phyloP scores from a whole-genome alignment of 306 rosid species.

The Vicia sativa region DNA sequence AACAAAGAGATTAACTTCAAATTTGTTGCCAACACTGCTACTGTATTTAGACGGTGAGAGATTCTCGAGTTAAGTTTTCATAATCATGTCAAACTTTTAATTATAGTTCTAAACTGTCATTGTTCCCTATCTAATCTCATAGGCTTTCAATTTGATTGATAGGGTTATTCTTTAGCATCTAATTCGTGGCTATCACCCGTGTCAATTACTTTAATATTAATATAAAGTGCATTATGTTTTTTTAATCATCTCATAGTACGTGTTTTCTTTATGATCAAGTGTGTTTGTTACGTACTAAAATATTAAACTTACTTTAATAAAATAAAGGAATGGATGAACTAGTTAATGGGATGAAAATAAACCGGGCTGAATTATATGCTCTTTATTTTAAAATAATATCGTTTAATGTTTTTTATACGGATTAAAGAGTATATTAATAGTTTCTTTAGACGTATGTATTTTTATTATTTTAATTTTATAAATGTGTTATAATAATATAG shows the following conservation, averaged over 20 bases:
- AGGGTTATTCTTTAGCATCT: slow-evolving; percentile 30
- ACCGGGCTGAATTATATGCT: too few species aligned
- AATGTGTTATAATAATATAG: too few species aligned
- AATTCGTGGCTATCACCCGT: slow-evolving; percentile 6
- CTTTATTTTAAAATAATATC: too few species aligned
- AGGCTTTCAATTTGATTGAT: slow-evolving; percentile 32
- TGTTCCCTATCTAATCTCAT: slow-evolving; percentile 33
- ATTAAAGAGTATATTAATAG: too few species aligned
- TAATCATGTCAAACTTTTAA: slow-evolving; percentile 38
- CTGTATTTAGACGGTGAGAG: background rate
- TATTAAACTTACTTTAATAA: too few species aligned
- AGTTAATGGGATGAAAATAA: background rate
- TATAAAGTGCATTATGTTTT: background rate
- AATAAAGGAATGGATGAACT: background rate
- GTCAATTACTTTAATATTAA: slow-evolving; percentile 4
- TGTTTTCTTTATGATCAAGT: background rate
- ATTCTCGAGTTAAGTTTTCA: background rate
- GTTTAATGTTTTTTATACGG: too few species aligned
- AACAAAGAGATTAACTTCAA: background rate
- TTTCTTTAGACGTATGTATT: too few species aligned
- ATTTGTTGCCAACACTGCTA: background rate
- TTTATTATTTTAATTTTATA: too few species aligned
- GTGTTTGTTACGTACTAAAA: background rate
- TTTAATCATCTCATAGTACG: background rate
- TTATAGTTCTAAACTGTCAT: slow-evolving; percentile 33